A percentile compares a stretch with the other conserved stretches of the same genome.
phyloP scores from a whole-genome alignment of 2,329 filamentous ascomycete species.

The Teratosphaeriaceae sp. region DNA sequence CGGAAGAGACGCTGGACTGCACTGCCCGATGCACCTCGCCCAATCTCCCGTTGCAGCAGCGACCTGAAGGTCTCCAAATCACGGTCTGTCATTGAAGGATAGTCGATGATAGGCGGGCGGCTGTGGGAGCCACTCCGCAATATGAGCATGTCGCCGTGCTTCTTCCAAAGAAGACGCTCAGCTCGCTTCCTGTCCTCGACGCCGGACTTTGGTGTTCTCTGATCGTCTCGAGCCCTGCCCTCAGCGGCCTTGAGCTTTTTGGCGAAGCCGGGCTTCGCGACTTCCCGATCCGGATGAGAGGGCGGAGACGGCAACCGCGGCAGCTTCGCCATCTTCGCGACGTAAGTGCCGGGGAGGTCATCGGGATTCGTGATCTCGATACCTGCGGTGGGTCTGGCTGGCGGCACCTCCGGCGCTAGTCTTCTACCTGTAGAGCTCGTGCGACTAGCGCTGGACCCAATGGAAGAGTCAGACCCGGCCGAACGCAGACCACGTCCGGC shows the following conservation, averaged over 20 bases:
- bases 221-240: background rate
- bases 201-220: background rate
- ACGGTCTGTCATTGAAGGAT: background rate
- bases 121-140: background rate
- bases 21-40: background rate
- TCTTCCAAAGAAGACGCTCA: background rate
- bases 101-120: conserved; percentile 3
- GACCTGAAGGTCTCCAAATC: background rate
- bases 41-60: background rate
- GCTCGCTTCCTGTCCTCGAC: background rate
- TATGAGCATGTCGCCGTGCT: conserved; percentile 1
- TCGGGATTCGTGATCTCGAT: conserved; percentile 1
- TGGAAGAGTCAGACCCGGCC: background rate
- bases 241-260: background rate
- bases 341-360: background rate
- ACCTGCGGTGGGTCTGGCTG: background rate
- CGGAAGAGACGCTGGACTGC: conserved; percentile 2
- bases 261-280: background rate
- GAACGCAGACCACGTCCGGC: background rate
- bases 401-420: background rate
- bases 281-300: background rate
- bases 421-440: background rate
- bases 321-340: background rate
- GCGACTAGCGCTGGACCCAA: no score
- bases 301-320: background rate